These are phyloP conservation scores for Fomitopsis pulvina DNA, from an alignment of 768 basidiomycete species.

Conservation along the genomic window DNA sequence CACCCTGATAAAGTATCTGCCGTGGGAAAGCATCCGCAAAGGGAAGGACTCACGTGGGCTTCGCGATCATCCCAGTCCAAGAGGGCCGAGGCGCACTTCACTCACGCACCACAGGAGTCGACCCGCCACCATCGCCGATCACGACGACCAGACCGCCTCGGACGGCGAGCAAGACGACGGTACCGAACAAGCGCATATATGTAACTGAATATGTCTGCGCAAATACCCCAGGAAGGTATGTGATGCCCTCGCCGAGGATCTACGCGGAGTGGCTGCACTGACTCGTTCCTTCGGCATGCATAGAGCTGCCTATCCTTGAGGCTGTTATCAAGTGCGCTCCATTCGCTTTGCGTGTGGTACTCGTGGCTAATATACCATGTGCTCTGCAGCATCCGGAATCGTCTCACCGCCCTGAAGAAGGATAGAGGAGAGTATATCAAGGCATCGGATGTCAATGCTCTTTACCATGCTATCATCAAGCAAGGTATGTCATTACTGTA, in stretches of 20 bases:
- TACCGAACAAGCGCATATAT: not conserved
- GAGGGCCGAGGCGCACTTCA: not conserved
- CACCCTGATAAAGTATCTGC: conserved; percentile 16
- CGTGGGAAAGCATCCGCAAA: conserved; percentile 29
- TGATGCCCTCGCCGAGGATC: conserved; percentile 1
- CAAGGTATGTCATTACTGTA: conserved; percentile 73
- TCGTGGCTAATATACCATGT: not conserved
- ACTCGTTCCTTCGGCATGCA: conserved; percentile 18
- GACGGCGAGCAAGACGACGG: not conserved
- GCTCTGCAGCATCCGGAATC: conserved; percentile 75
- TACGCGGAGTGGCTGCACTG: not conserved
- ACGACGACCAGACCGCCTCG: not conserved
- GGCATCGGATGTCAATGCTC: conserved; percentile 84
- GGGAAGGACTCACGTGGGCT: conserved; percentile 10
- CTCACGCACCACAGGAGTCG: not conserved
- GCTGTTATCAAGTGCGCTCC: conserved; percentile 75
- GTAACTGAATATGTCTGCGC: conserved; percentile 44
- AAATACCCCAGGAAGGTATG: conserved; percentile 78
- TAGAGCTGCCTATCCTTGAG: conserved; percentile 94
- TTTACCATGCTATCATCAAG: conserved; percentile 91
- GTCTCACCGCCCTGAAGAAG: conserved; percentile 91
- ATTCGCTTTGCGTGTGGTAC: conserved; percentile 4
- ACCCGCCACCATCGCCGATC: conserved; percentile 6
- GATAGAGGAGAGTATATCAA: conserved; percentile 91
- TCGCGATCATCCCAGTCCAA: not conserved